Evolutionary conservation across 129 eudicot genomes (phyloP), one percentile per base, ranked within the genome.

Genomic region (Tagetes patula): DNA sequence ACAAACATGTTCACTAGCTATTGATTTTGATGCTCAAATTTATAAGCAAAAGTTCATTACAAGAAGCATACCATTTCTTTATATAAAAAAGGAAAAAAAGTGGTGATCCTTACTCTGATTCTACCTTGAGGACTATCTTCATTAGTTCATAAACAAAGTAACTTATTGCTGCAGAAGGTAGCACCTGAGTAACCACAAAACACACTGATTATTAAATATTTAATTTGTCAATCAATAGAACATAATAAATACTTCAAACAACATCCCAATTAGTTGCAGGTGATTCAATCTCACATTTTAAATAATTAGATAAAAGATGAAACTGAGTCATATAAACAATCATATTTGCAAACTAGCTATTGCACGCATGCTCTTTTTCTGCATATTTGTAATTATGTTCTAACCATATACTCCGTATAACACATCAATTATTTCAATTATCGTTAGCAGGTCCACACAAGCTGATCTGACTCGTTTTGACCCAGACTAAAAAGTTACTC

Each of bases 161-260:
- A 79, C 97, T 90, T 76, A 93, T 89, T 69, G 98, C 98, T 61
- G 98, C 96, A 9, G 96, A 92, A 71, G 98, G 98, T 65, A 92
- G 80, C 61, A 92, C 98, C 98, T 92, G 91, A 38, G 69, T 14
- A 49, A 55, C 11, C 52, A 79, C 61, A 70, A 39, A 46, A 3
- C 48, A 43, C 9, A 8, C 8, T 43, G 48, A 43, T 43, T 43
- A 43, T 7, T 43, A 43, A 0, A 43, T 43, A 43, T 1, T 43
- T 43, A 43, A 10, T 43, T 7, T 43, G 48, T 10, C 48, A 43
- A 43, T 43, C 48, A 43, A 10, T 43, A 43, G 11, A 43, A 43
- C 8, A 43, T 43, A 10, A 43, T 10, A 43, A 43, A 10, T 7
- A 43, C 48, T 43, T 43, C 48, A 43, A 43, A 43, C 48, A 43